phyloP scores from a whole-genome alignment of 148 eudicot genomes.

The Selenicereus undatus region DNA sequence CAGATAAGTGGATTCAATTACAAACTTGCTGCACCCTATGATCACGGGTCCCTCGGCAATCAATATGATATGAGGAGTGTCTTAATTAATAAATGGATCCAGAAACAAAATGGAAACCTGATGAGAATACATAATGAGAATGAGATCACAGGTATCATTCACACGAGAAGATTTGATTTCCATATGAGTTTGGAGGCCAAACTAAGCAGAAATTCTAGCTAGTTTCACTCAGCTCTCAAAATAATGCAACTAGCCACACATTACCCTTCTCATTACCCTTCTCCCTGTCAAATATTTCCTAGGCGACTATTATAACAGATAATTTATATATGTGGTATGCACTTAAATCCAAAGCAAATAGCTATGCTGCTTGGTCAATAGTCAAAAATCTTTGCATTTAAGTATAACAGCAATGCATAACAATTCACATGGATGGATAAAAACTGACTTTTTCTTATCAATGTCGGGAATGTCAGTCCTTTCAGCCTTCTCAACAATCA shows the following conservation, averaged over 20 bases:
- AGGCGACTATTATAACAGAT: no score
- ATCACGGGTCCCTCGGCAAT: background rate
- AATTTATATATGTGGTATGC: background rate
- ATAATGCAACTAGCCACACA: background rate
- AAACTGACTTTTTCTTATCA: constrained; percentile 46
- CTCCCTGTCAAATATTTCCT: background rate
- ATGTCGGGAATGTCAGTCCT: constrained; percentile 44
- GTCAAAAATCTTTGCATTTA: background rate
- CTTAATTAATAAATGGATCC: background rate
- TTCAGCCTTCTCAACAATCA: constrained; percentile 50
- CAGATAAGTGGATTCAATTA: no score
- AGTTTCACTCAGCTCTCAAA: background rate
- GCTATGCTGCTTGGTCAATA: background rate
- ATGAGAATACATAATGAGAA: background rate
- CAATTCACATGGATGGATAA: background rate
- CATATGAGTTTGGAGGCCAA: background rate
- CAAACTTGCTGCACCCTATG: no score
- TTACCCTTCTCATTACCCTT: background rate
- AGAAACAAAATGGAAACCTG: background rate
- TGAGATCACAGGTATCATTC: background rate
- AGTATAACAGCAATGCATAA: background rate
- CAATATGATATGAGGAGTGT: background rate
- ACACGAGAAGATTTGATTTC: background rate
- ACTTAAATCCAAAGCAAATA: no score
- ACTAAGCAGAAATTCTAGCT: background rate